Percentiles rank a stretch among this genome's conserved stretches.
Evolutionary conservation across 345 rosid genomes (phyloP).

Genomic region (Eucalyptus tenuipes): DNA sequence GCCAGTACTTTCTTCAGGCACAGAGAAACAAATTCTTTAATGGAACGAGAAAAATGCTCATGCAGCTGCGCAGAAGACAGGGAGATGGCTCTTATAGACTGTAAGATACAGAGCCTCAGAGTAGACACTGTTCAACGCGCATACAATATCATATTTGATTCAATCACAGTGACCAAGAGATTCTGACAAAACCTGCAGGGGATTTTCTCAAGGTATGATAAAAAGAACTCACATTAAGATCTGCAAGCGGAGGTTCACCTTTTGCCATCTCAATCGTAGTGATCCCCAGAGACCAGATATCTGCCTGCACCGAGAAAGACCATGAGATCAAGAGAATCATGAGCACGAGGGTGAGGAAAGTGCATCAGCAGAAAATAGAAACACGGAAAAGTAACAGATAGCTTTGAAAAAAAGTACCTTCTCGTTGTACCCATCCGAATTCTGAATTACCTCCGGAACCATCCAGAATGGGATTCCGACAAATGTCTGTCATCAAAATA

Average conservation of each 20-base stretch:
- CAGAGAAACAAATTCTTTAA: slow-evolving; percentile 91
- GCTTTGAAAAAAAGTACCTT: slow-evolving; percentile 42
- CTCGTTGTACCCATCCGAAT: slow-evolving; percentile 95
- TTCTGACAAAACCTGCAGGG: slow-evolving; percentile 75
- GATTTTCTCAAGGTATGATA: slow-evolving; percentile 98
- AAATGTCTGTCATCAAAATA: slow-evolving; percentile 66
- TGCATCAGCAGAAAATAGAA: not conserved
- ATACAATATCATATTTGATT: not conserved
- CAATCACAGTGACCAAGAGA: slow-evolving; percentile 7
- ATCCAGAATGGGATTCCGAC: slow-evolving; percentile 99
- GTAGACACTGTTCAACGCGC: not conserved
- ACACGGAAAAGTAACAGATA: not conserved
- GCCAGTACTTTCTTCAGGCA: slow-evolving; percentile 87
- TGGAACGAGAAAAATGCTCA: slow-evolving; percentile 95
- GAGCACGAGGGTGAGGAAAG: not conserved
- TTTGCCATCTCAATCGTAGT: slow-evolving; percentile 99
- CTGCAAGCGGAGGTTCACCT: slow-evolving; percentile 99
- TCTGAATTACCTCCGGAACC: slow-evolving; percentile 99
- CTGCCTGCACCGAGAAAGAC: slow-evolving; percentile 58
- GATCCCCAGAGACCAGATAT: slow-evolving; percentile 98
- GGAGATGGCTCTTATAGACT: slow-evolving; percentile 1
- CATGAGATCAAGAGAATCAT: not conserved
- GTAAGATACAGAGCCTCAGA: not conserved
- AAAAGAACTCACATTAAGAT: slow-evolving; percentile 98
- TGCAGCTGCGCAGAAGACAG: slow-evolving; percentile 61